Percentiles rank a stretch among this genome's conserved stretches.
These are phyloP conservation scores for Coemansia sp. DNA, from an alignment of 192 early-diverging fungal species.

Conservation along the genomic window DNA sequence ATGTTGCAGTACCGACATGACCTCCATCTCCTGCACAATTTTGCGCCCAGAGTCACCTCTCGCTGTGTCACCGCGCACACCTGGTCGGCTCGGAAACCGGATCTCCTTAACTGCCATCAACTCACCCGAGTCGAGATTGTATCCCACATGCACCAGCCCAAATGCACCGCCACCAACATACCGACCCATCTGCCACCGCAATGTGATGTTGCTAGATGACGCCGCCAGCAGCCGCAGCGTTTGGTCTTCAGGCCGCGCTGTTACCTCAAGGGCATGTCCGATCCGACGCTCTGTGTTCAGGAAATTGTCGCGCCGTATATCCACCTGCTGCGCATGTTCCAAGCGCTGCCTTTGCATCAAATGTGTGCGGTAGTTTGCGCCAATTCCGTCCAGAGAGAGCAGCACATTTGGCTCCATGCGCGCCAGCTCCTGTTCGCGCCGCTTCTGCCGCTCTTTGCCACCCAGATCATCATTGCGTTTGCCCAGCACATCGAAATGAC, in stretches of 20 bases:
- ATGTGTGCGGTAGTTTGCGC: constrained; percentile 42
- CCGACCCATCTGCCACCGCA: constrained; percentile 83
- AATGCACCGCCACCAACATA: constrained; percentile 85
- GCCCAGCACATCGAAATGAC: constrained; percentile 79
- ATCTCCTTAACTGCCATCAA: constrained; percentile 95
- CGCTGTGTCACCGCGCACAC: constrained; percentile 13
- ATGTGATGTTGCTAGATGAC: constrained; percentile 73
- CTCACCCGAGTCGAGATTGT: constrained; percentile 79
- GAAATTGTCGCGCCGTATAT: constrained; percentile 31
- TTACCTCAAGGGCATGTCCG: constrained; percentile 78
- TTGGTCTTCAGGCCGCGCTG: constrained; percentile 70
- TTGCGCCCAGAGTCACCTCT: constrained; percentile 49
- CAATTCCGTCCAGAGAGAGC: constrained; percentile 43
- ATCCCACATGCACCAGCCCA: constrained; percentile 82
- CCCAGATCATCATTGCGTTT: constrained; percentile 50
- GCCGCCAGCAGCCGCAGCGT: constrained; percentile 75
- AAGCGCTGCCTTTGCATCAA: constrained; percentile 37
- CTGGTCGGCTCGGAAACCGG: constrained; percentile 66
- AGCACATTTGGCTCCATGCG: constrained; percentile 26
- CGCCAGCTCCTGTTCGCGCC: constrained; percentile 21
- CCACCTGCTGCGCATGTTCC: constrained; percentile 36
- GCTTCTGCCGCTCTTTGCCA: constrained; percentile 29
- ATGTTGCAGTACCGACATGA: constrained; percentile 86
- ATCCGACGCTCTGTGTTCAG: constrained; percentile 31
- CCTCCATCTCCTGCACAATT: constrained; percentile 88